These are phyloP conservation scores for Cyclospora cayetanensis DNA, from an alignment of 169 alveolate genomes.

Conservation along the genomic window DNA sequence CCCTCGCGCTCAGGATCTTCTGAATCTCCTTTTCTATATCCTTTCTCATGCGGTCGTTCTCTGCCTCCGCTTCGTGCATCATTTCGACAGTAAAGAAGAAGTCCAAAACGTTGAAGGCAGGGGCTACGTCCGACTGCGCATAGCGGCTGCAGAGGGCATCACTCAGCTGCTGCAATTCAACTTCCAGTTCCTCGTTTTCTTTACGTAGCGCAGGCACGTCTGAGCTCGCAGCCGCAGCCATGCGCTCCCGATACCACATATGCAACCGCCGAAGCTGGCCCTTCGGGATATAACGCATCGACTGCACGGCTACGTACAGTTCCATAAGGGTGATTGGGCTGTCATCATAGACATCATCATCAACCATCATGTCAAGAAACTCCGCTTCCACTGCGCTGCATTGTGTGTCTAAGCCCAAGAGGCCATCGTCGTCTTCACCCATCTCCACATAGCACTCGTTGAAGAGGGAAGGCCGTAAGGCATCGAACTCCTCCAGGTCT, in stretches of 20 bases:
- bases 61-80: conserved; percentile 65
- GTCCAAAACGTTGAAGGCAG: conserved; percentile 46
- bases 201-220: conserved; percentile 65
- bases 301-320: conserved; percentile 75
- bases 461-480: conserved; percentile 64
- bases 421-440: conserved; percentile 52
- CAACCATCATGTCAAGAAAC: conserved; percentile 64
- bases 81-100: conserved; percentile 71
- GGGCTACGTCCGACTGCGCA: conserved; percentile 27
- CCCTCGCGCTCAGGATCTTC: conserved; percentile 54
- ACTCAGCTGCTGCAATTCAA: conserved; percentile 65
- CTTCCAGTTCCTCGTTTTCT: conserved; percentile 71
- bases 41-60: conserved; percentile 41
- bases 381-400: conserved; percentile 67
- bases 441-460: conserved; percentile 66
- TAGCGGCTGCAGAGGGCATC: conserved; percentile 54
- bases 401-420: neutral
- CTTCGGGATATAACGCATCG: conserved; percentile 69
- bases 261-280: conserved; percentile 71
- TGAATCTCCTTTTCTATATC: conserved; percentile 41
- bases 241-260: conserved; percentile 69
- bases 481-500: conserved; percentile 73
- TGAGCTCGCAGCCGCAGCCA: conserved; percentile 63
- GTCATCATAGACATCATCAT: conserved; percentile 73
- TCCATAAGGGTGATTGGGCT: conserved; percentile 74